These are phyloP conservation scores for Postia placenta DNA, from an alignment of 768 basidiomycete species.

Conservation along the genomic window DNA sequence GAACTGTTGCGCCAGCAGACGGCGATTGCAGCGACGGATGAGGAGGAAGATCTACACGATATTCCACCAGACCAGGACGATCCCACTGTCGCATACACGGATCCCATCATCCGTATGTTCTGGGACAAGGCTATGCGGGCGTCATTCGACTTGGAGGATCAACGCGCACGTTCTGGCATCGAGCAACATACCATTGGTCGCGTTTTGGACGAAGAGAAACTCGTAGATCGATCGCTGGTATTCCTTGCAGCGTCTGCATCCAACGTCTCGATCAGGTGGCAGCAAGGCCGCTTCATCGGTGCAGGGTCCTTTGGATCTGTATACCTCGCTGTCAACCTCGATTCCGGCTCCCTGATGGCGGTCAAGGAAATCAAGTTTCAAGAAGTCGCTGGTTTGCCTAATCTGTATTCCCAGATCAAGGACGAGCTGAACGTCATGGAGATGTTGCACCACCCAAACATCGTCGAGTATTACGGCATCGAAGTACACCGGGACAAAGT, in stretches of 20 bases:
- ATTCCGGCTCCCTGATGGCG: slow-evolving; percentile 94
- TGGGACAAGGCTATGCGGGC: slow-evolving; percentile 67
- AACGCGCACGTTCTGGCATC: slow-evolving; percentile 50
- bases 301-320: slow-evolving; percentile 99
- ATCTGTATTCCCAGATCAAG: slow-evolving; percentile 85
- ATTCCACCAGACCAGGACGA: slow-evolving; percentile 29
- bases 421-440: slow-evolving; percentile 98
- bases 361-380: slow-evolving; percentile 99
- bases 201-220: slow-evolving; percentile 88
- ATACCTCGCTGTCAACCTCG: slow-evolving; percentile 96
- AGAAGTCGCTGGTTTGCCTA: slow-evolving; percentile 83
- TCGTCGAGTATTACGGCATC: slow-evolving; percentile 98
- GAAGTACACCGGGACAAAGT: slow-evolving; percentile 99
- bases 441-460: slow-evolving; percentile 94
- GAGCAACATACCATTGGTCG: slow-evolving; percentile 81
- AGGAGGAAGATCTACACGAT: slow-evolving; percentile 42
- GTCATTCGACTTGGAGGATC: slow-evolving; percentile 59
- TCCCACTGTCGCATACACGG: slow-evolving; percentile 40
- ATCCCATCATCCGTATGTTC: slow-evolving; percentile 62
- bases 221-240: slow-evolving; percentile 89
- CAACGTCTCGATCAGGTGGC: slow-evolving; percentile 95
- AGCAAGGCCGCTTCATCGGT: slow-evolving; percentile 96
- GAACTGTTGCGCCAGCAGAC: slow-evolving; percentile 52
- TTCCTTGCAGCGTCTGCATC: slow-evolving; percentile 95
- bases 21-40: slow-evolving; percentile 37